Evolutionary conservation across 768 basidiomycete genomes (phyloP), one percentile per base, ranked within the genome.

Genomic region (Saitozyma podzolica): DNA sequence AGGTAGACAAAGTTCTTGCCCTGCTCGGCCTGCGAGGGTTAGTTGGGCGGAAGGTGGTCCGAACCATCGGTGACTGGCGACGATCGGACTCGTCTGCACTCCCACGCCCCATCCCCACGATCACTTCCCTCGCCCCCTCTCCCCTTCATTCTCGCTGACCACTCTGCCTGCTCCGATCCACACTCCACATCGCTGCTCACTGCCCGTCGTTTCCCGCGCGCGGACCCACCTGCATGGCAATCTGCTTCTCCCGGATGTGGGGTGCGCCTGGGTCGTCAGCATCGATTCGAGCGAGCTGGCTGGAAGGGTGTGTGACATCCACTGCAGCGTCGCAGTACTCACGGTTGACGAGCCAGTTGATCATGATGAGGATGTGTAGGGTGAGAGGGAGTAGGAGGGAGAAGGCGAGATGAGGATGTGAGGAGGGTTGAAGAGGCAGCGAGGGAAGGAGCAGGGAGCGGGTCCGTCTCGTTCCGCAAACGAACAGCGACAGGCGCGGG

Each of bases 1-100:
- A 73, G 65, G 64, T 67, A 75, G 55, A 74, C 72, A 13, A 66
- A 63, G 45, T 65, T 66, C 54, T 73, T 73, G 8, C 72, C 67
- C n/a, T 42, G 20, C 51, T 68, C 56, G 56, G 67, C 65, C 74
- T 75, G 48, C 29, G 29, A 29, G 2, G 29, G 29, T 29, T 29
- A 29, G n/a, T n/a, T n/a, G n/a, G n/a, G n/a, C n/a, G n/a, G 29
- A 29, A 29, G 29, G 29, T 29, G 29, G 2, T 29, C 29, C 29
- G 29, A 29, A 2, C 29, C 29, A 29, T 29, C 29, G 29, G 29
- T 29, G 29, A 29, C 29, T 29, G 2, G 29, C 5, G 2, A 2
- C 29, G 29, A 29, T 5, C 5, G 2, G 29, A 29, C 29, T 29
- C 29, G 29, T 29, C 29, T 29, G 29, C 29, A 29, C 29, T 2